Base-by-base conservation (phyloP, 805 yeast genomes). In the Candida morakotiae region DNA sequence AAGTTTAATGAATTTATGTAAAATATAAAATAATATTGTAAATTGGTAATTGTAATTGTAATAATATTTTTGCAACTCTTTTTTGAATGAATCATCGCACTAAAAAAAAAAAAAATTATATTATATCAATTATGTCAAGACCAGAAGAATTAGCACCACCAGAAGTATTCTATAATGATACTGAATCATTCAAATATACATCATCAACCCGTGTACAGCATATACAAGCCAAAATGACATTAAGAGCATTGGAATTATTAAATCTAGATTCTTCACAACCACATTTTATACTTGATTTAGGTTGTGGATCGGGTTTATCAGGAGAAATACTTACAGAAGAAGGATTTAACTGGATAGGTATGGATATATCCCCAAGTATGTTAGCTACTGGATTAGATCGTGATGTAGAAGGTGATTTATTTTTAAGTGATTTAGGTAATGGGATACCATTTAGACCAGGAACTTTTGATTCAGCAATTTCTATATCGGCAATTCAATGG, bases 111-210 rank as follows among this genome's bases (percentile, higher is more conserved):
- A 31, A 19, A 29, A 29, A 18, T 18, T 6, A 29, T 8, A 29
- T 15, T 15, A 19, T 13, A 18, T n/a, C 21, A 22, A 37, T 14
- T 11, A 89, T 89, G 98, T 86, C 96, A 2, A 81, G 98, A 68
- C 98, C 98, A 48, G 98, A 89, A 64, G 87, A 87, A 52, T 69
- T 88, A 44, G 98, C 98, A 10, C 98, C 98, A 20, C 96, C 98
- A 28, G 98, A 89, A 65, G 75, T 89, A 42, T 93, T 91, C 57
- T 93, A 93, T 60, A 84, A 88, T 69, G 97, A 89, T 38, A 62
- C 78, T 1, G 98, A 93, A 60, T 85, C 98, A 0, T 70, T 72
- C 46, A 93, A 93, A 55, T 93, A 93, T 60, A 93, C 98, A 0
- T 72, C 83, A 2, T 86, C 95, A 4, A 84, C 96, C 4, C 93